Conservation (phyloP, 2,329 filamentous ascomycete species). For the Clarireedia paspali region DNA sequence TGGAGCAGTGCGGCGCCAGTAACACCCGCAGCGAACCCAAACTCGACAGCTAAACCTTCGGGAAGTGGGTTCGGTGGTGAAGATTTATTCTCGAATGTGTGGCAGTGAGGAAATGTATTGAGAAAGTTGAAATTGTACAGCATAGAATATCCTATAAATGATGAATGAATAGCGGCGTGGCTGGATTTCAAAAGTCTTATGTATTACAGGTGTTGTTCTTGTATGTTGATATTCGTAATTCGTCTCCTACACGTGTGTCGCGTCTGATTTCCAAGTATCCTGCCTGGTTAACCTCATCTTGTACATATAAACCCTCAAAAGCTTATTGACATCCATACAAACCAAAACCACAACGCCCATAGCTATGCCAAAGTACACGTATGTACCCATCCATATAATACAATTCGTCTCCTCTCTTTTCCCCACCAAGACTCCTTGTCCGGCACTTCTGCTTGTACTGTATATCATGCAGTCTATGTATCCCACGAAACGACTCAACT, state of each 20-base stretch:
- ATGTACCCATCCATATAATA: conserved; percentile 18
- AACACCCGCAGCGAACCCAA: conserved; percentile 45
- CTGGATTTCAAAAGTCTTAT: neutral
- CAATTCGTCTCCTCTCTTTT: conserved; percentile 12
- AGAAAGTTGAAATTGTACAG: neutral
- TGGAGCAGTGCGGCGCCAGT: conserved; percentile 72
- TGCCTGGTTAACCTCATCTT: neutral
- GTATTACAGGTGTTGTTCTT: neutral
- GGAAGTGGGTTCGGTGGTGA: conserved; percentile 44
- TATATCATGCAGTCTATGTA: neutral
- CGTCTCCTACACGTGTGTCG: neutral
- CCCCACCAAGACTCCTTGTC: neutral
- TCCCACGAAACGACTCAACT: neutral
- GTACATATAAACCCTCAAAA: neutral
- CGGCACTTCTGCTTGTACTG: neutral
- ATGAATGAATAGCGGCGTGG: neutral
- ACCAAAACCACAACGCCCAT: conserved; percentile 20
- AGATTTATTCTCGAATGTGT: conserved; percentile 93
- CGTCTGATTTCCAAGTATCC: neutral
- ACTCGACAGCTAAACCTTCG: conserved; percentile 42
- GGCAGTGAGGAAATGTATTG: conserved; percentile 51
- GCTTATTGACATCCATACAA: neutral
- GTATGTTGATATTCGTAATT: neutral
- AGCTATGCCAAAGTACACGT: conserved; percentile 22
- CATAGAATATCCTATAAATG: conserved; percentile 10